Conservation (phyloP, 805 yeast genomes). For the Kodamaea fukazawae region DNA sequence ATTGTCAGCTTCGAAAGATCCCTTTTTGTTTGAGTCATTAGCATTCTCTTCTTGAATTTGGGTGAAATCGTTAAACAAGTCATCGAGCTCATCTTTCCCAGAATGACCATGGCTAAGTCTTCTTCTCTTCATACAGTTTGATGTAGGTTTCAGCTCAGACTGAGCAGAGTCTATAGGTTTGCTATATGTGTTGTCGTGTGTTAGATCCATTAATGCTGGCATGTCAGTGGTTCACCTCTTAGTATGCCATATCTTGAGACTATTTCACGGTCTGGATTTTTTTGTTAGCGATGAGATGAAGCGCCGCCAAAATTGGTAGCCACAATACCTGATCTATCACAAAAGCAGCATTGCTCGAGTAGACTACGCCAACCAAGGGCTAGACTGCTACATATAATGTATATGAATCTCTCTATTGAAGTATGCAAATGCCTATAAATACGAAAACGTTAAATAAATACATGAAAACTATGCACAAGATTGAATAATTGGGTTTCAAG, state of each 20-base stretch:
- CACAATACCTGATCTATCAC: background rate
- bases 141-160: no score
- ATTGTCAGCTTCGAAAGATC: no score
- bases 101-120: no score
- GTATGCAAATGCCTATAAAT: background rate
- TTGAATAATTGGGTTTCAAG: background rate
- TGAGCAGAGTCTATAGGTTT: no score
- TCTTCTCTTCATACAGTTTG: no score
- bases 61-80: no score
- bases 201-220: background rate
- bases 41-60: no score
- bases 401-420: no score
- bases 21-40: background rate
- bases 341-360: no score
- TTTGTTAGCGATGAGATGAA: conserved; percentile 5
- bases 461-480: background rate
- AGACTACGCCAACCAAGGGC: no score
- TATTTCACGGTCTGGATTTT: background rate
- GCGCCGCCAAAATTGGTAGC: no score
- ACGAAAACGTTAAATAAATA: background rate
- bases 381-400: background rate
- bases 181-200: background rate
- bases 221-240: background rate
- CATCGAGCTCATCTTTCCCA: no score
- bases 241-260: background rate